A percentile compares a stretch with the other conserved stretches of the same genome.
Evolutionary conservation across 2,329 filamentous ascomycete species (phyloP).

Genomic region (Fusarium tjaetaba): DNA sequence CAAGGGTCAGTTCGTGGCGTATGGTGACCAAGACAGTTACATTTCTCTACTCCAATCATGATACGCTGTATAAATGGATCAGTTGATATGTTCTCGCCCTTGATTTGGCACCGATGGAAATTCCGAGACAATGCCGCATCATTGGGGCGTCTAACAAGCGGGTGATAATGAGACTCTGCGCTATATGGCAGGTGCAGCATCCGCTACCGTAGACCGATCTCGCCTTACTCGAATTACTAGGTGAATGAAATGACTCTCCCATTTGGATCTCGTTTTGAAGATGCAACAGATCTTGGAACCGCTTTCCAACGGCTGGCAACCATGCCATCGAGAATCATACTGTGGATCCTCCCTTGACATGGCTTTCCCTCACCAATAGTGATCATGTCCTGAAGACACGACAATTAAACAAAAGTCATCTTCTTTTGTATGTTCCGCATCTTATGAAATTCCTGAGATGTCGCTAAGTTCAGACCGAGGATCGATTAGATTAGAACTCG

Average conservation of each 20-base stretch:
- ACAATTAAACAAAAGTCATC: neutral
- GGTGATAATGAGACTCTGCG: neutral
- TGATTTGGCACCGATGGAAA: neutral
- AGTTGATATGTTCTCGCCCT: neutral
- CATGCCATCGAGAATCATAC: neutral
- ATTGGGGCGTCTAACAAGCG: neutral
- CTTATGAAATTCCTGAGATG: neutral
- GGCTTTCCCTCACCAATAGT: neutral
- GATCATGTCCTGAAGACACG: neutral
- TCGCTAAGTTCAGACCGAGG: too few relatives aligned
- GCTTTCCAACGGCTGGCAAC: too few relatives aligned
- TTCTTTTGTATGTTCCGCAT: too few relatives aligned
- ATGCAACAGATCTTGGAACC: neutral
- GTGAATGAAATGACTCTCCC: neutral
- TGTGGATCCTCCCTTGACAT: neutral
- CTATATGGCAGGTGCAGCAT: neutral
- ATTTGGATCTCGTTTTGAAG: too few relatives aligned
- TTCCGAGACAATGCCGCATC: neutral
- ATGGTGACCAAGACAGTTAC: neutral
- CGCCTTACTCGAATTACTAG: fast-evolving
- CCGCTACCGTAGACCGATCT: neutral
- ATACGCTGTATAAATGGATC: too few relatives aligned
- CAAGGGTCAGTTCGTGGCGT: neutral
- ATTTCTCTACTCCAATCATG: neutral
- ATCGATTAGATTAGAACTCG: neutral